Evolutionary conservation across 495 filamentous ascomycete genomes (phyloP), one percentile per base, ranked within the genome.

Genomic region (Tricharina praecox): DNA sequence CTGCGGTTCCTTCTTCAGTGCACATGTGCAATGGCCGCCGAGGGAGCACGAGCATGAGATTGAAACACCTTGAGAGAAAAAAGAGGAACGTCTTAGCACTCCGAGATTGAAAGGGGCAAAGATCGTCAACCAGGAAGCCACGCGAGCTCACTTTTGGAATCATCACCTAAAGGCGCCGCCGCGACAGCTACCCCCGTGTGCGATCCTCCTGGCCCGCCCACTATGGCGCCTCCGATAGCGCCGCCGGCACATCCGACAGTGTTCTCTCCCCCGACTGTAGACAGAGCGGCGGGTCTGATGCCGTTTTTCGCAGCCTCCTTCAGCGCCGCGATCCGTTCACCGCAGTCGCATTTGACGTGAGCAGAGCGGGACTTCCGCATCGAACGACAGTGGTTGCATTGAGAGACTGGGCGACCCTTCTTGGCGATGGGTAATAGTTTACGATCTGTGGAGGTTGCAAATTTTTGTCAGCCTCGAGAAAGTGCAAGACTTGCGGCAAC

Each of bases 341-440:
- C 87, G 67, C 90, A 99, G 64, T 95, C 88, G 71, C 90, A 99
- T 68, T 87, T 88, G 56, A 87, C 76, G 67, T 99, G 90, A 50
- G 86, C 81, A 52, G 90, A 80, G 52, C 92, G 84, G 64, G 87
- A 90, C 73, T 96, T 96, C 74, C 90, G 86, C 70, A 93, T 82
- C 54, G 80, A 75, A 66, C 90, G 87, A 67, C 90, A 99, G 69
- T 96, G 90, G 58, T 82, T 73, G 66, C 90, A 99, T 81, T 99
- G 90, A 64, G 88, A 93, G 59, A 96, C 88, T 55, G 90, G 90
- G 56, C 90, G 82, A 65, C 90, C 90, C 59, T 99, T 96, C 67
- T 93, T 94, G 69, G 90, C 90, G 72, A 96, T 94, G 64, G 90
- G 90, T 62, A 80, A 78, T 51, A 99, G 76, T 53, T 81, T 82